phyloP scores from a whole-genome alignment of 2,329 filamentous ascomycete genomes.

The Trichoderma arundinaceum region DNA sequence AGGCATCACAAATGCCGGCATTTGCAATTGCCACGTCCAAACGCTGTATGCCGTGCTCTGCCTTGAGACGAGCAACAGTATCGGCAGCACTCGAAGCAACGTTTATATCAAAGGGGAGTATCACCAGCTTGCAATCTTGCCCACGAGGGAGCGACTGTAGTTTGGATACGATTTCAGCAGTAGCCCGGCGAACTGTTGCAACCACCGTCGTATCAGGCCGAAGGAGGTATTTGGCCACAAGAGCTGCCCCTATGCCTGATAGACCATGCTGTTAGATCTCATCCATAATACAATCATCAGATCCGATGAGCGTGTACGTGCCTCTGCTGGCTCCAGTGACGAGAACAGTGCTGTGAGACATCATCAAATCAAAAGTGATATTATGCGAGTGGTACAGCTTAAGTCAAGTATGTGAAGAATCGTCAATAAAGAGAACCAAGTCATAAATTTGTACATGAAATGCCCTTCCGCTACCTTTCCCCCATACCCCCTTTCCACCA shows the following conservation, averaged over 20 bases:
- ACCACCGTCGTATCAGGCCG: background rate
- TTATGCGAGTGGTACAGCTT: background rate
- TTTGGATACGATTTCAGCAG: background rate
- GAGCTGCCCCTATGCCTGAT: background rate
- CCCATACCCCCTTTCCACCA: background rate
- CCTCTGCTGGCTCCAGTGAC: background rate
- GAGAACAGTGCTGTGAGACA: background rate
- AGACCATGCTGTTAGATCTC: background rate
- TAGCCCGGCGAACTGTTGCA: background rate
- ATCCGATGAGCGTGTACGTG: background rate
- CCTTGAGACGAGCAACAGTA: background rate
- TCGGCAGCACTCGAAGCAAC: background rate
- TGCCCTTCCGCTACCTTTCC: too few relatives aligned
- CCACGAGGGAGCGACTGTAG: background rate
- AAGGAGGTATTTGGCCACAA: background rate
- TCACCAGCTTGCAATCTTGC: background rate
- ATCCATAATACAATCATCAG: background rate
- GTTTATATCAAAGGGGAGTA: background rate
- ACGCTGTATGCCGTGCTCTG: background rate
- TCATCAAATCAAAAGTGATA: background rate
- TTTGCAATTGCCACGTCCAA: constrained; percentile 4
- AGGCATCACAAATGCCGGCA: background rate
- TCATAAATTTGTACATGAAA: too few relatives aligned
- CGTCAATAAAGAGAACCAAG: too few relatives aligned
- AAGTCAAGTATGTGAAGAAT: too few relatives aligned